Base-by-base conservation (phyloP, 192 early-diverging fungal genomes). In the Piromyces finnis region DNA sequence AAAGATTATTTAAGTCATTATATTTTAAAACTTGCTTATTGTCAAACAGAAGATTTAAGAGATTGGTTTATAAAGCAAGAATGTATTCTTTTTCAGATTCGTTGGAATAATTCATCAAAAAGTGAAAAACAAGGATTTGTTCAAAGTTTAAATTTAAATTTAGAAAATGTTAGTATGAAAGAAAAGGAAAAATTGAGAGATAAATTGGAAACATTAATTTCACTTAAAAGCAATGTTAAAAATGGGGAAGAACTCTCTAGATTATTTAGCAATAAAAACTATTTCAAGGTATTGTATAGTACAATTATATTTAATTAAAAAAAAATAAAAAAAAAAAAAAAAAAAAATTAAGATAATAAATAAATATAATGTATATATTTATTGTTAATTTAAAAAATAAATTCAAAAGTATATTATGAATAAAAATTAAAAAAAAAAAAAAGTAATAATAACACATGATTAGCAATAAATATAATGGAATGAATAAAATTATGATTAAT, bases 1-100 rank as follows among this genome's bases (percentile, higher is more conserved):
- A 94, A 94, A 83, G 94, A 95, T 87, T 90, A 93, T 51, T 84
- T 95, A 29, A 92, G 91, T 79, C 94, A 95, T 82, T 94, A 92
- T 84, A 92, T 95, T 28, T 82, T 95, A 30, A 91, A 93, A 59
- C 84, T 95, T 59, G 94, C 94, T 0, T 94, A 91, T 78, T 87
- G 86, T 79, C 79, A 88, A 79, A 88, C 83, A 86, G 89, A 84
- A 83, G 78, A 87, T 79, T 77, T 83, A 83, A 29, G 32, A 39
- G 1, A 28, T 29, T 59, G 78, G 28, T 18, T 77, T 78, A 78
- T 13, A 6, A 27, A 29, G 2, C 18, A 29, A 11, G 51, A 68
- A 68, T 11, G 51, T 68, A 27, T 26, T 11, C 26, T 68, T 11
- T 68, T 68, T 11, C 0, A 27, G 1, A 4, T 68, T 5, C 51